Evolutionary conservation across 768 basidiomycete genomes (phyloP).

Genomic region (Kwoniella sp.): DNA sequence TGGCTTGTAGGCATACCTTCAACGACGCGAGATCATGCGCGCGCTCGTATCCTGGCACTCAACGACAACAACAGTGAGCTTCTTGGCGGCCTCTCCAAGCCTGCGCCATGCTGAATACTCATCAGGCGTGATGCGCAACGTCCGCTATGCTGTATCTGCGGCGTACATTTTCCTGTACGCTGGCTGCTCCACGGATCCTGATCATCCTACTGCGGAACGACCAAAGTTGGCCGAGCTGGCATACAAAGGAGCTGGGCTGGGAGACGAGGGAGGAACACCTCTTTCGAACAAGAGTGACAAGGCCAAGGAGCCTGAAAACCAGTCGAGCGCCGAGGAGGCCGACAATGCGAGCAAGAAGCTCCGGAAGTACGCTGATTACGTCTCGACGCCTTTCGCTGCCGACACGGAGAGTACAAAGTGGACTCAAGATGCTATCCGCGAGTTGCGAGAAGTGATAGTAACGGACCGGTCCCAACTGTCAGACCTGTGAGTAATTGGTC

Average conservation of each 20-base stretch:
- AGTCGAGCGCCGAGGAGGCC: not conserved
- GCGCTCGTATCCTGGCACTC: constrained; percentile 18
- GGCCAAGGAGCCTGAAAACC: constrained; percentile 1
- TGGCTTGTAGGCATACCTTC: constrained; percentile 26
- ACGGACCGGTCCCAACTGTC: constrained; percentile 20
- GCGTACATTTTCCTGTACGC: constrained; percentile 30
- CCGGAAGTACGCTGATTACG: constrained; percentile 21
- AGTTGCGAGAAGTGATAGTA: constrained; percentile 21
- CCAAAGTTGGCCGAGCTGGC: constrained; percentile 25
- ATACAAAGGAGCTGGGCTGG: constrained; percentile 19
- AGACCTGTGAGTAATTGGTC: constrained; percentile 19
- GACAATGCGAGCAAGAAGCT: constrained; percentile 12
- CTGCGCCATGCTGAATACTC: not conserved
- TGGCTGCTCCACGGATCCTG: constrained; percentile 1
- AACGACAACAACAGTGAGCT: constrained; percentile 18
- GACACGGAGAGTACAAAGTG: constrained; percentile 25
- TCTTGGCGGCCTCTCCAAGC: not conserved
- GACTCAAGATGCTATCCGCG: constrained; percentile 25
- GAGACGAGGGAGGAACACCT: constrained; percentile 2
- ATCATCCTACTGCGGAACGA: constrained; percentile 2
- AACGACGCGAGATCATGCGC: constrained; percentile 15
- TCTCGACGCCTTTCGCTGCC: constrained; percentile 23
- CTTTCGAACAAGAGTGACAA: not conserved
- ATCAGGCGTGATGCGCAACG: constrained; percentile 25
- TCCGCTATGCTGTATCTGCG: constrained; percentile 18